Evolutionary conservation across 176 grass and related monocot genomes (phyloP), one percentile per base, ranked within the genome.

Genomic region (Eleusine coracana): DNA sequence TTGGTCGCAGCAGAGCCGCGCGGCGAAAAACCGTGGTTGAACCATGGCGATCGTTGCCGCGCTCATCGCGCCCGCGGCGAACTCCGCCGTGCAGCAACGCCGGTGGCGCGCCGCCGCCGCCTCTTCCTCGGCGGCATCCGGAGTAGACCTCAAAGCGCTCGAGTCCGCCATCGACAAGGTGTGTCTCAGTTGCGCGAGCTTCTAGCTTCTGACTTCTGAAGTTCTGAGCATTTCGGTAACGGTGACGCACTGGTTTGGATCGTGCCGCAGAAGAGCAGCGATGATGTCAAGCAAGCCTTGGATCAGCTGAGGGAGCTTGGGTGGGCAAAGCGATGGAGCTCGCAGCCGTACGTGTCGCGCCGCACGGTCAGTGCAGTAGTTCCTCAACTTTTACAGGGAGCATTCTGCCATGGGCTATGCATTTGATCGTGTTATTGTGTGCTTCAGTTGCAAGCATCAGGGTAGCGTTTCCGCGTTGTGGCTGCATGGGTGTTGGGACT

Each of bases 251-350:
- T 38, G 83, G 18, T 44, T 49, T 37, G 21, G 84, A 23, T 80
- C 11, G 15, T 72, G 40, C 66, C 84, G 71, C 88, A 98, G 96
- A 98, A 91, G 74, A 87, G 92, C 79, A 81, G 88, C 54, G 80
- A 71, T 6, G 90, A 84, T 58, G 96, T 91, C 5, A 95, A 90
- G 80, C 71, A 74, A 77, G 79, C 79, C n/a, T 80, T 98, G 86
- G 88, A 95, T 70, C 84, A 93, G 84, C 82, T 98, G 36, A 88
- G 70, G 34, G 87, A 95, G 56, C 75, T 91, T 13, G 92, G 92
- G 1, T 98, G 96, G 96, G 90, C 96, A 23, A 95, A 95, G 79
- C 83, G 86, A 66, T 98, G 96, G 96, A 85, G 92, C 80, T 95
- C 96, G 52, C 92, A 98, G 83, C 96, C 96, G 17, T 98, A 95